Conservation (phyloP, 2,329 filamentous ascomycete species). For the Leptographium radiaticola region DNA sequence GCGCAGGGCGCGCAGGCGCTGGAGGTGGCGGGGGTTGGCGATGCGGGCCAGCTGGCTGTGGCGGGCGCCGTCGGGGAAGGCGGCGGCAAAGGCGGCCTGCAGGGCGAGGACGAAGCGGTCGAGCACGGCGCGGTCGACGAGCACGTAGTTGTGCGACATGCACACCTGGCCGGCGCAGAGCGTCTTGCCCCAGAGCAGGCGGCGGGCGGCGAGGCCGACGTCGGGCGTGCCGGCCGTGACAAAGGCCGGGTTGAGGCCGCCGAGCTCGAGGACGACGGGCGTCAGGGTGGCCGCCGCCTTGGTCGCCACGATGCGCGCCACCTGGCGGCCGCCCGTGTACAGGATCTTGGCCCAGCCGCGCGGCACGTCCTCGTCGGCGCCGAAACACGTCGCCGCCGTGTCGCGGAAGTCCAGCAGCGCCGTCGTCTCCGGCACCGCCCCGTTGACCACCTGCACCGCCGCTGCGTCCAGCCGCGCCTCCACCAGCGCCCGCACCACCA, state of each 20-base stretch:
- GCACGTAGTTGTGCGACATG: conserved; percentile 81
- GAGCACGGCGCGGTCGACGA: conserved; percentile 65
- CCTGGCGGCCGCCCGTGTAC: conserved; percentile 71
- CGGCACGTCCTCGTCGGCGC: conserved; percentile 4
- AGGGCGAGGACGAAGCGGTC: conserved; percentile 62
- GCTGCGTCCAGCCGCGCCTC: conserved; percentile 62
- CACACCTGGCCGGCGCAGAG: conserved; percentile 85
- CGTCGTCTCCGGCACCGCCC: conserved; percentile 66
- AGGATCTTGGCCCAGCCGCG: conserved; percentile 92
- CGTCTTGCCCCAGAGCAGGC: conserved; percentile 80
- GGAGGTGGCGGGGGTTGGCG: conserved; percentile 67
- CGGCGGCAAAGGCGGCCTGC: conserved; percentile 56
- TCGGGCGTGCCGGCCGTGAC: conserved; percentile 67
- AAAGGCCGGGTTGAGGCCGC: conserved; percentile 84
- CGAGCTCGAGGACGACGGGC: conserved; percentile 78
- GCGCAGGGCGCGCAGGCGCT: conserved; percentile 81
- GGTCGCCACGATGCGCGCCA: conserved; percentile 78
- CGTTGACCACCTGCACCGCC: conserved; percentile 69
- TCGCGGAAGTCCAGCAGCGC: conserved; percentile 56
- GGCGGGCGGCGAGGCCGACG: conserved; percentile 64
- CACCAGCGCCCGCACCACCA: conserved; percentile 67
- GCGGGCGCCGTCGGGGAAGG: conserved; percentile 71
- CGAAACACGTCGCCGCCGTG: not conserved
- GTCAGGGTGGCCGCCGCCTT: conserved; percentile 85
- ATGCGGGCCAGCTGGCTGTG: conserved; percentile 73